Evolutionary conservation across 306 rosid genomes (phyloP), one percentile per base, ranked within the genome.

Genomic region (Castanea mollissima): DNA sequence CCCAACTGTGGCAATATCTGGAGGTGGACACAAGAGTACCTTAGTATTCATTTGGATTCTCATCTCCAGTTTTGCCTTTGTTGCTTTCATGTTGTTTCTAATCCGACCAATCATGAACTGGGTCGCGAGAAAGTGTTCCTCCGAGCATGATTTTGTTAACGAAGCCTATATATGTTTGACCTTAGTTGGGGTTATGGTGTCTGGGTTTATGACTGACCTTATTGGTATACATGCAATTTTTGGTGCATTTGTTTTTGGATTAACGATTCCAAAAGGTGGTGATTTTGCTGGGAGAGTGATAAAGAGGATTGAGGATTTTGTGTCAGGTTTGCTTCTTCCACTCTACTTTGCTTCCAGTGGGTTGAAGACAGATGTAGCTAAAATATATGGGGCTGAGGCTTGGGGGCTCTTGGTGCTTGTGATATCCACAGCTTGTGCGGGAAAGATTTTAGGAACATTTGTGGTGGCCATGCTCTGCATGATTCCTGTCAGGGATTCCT

Each of bases 281-380:
- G 78, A 79, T 1, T 91, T 92, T 0, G 87, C 93, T 0, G 91
- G 83, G 57, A 86, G 86, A 64, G 80, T 94, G 74, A 87, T 84
- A 0, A 88, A 78, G 81, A 91, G 93, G 78, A 94, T 90, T 0
- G 97, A 94, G 77, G 97, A 94, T 76, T 91, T 94, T 3, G 97
- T 92, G 12, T 86, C 95, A 15, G 91, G 97, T 8, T 73, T 94
- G 89, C 69, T 94, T 20, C 88, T 94, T 0, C 98, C 97, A 0
- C 89, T 94, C 1, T 94, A 92, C 82, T 94, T 94, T 16, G 98
- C 98, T 0, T 89, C 98, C 0, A 94, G 97, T 9, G 97, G 97
- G 54, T 86, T 94, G 87, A 92, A 92, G 73, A 94, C 98, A 0
- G 84, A 94, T 31, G 92, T 94, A 51, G 79, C 97, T 3, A 92